These are phyloP conservation scores for Ormosia semicastrata DNA, from an alignment of 306 rosid species.

Conservation along the genomic window DNA sequence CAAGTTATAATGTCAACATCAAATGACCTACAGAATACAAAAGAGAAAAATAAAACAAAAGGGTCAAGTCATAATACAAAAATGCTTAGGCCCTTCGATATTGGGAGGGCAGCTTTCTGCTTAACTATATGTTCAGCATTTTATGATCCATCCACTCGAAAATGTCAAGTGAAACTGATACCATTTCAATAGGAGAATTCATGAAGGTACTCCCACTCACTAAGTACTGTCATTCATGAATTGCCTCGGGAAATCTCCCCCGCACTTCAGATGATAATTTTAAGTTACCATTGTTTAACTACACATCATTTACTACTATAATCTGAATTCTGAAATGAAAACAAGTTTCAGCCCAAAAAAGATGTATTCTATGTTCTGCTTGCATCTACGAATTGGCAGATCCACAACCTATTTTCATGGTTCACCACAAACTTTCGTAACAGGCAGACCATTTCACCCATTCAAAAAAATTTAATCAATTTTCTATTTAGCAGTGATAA, in stretches of 20 bases:
- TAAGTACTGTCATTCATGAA: not conserved
- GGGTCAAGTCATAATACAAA: not conserved
- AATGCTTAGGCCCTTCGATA: not conserved
- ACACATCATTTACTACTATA: not conserved
- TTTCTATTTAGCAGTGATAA: not conserved
- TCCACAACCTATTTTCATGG: not conserved
- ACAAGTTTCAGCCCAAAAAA: not conserved
- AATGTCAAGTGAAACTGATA: not conserved
- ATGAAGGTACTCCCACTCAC: not conserved
- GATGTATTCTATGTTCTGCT: not conserved
- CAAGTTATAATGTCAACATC: constrained; percentile 14
- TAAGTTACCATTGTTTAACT: not conserved
- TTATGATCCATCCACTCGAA: not conserved
- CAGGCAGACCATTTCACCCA: not conserved
- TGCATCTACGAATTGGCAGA: not conserved
- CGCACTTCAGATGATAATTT: not conserved
- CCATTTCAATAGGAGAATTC: not conserved
- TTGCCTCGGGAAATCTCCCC: not conserved
- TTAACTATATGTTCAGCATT: not conserved
- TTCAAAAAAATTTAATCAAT: not conserved
- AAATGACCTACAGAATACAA: not conserved
- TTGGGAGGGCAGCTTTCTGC: not conserved
- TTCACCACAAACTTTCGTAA: not conserved
- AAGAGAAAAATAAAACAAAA: not conserved
- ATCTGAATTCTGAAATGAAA: constrained; percentile 7